phyloP scores from a whole-genome alignment of 331 rosid species.

The Quercus lobata region DNA sequence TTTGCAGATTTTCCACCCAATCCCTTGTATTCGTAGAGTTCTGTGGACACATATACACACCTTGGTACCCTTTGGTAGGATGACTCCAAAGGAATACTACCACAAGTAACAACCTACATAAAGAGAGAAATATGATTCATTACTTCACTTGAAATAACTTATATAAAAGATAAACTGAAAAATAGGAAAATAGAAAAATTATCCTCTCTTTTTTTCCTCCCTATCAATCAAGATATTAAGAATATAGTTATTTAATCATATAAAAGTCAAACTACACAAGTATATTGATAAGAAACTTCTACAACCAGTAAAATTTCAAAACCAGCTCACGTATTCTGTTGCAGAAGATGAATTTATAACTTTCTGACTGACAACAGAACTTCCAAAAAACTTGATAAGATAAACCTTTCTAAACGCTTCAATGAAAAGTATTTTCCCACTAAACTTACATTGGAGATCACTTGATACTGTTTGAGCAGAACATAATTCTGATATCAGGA shows the following conservation, averaged over 20 bases:
- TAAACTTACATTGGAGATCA: background rate
- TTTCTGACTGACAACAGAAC: background rate
- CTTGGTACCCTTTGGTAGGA: conserved; percentile 84
- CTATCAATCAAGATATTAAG: background rate
- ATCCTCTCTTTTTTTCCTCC: background rate
- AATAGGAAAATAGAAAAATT: background rate
- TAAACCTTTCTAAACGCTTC: background rate
- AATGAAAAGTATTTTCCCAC: background rate
- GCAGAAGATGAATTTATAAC: background rate
- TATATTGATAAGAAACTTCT: conserved; percentile 4
- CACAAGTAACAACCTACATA: conserved; percentile 93
- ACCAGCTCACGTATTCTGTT: background rate
- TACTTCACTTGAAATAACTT: background rate
- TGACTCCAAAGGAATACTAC: conserved; percentile 95
- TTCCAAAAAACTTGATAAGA: too few species aligned
- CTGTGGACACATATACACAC: conserved; percentile 87
- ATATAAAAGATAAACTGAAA: background rate
- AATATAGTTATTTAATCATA: background rate
- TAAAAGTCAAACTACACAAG: background rate
- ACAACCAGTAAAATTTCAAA: background rate
- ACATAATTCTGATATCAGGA: background rate
- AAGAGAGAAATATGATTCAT: background rate
- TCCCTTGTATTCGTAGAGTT: conserved; percentile 78
- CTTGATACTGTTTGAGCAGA: background rate
- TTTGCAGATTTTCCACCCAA: conserved; percentile 75